A percentile compares a stretch with the other conserved stretches of the same genome.
Evolutionary conservation across 2,329 filamentous ascomycete species (phyloP).

Genomic region (Aureobasidium sp.): DNA sequence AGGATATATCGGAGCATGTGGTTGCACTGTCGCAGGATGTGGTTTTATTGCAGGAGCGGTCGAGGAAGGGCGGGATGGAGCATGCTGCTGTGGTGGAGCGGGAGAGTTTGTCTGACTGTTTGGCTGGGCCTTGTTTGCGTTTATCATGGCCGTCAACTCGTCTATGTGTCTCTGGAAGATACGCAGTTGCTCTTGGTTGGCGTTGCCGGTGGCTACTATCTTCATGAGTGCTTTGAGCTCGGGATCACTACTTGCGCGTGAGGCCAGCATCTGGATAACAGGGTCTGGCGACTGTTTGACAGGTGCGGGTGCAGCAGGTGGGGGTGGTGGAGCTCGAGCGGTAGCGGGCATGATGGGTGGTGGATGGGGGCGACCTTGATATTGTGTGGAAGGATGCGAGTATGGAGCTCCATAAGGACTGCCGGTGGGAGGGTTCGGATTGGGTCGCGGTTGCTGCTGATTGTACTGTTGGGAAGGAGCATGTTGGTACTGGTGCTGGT

Average conservation of each 20-base stretch:
- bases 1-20: not conserved
- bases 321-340: constrained; percentile 14
- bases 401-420: constrained; percentile 7
- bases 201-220: constrained; percentile 67
- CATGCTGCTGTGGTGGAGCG: not conserved
- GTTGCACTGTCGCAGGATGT: not conserved
- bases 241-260: constrained; percentile 63
- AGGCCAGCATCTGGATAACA: constrained; percentile 71
- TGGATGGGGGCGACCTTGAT: constrained; percentile 10
- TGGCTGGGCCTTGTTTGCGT: constrained; percentile 28
- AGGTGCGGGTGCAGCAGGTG: constrained; percentile 14
- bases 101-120: constrained; percentile 13
- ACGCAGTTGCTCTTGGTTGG: constrained; percentile 60
- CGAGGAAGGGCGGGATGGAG: not conserved
- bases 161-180: constrained; percentile 76
- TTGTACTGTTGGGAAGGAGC: constrained; percentile 1
- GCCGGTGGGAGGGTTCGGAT: constrained; percentile 19
- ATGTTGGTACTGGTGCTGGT: not conserved
- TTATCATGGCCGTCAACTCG: constrained; percentile 53
- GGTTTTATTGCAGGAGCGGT: constrained; percentile 4
- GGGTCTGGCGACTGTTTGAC: constrained; percentile 47
- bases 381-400: not conserved
- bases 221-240: constrained; percentile 73
- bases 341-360: constrained; percentile 19
- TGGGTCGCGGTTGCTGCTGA: constrained; percentile 14